Evolutionary conservation across 345 rosid species (phyloP).

Genomic region (Brassica nigra): DNA sequence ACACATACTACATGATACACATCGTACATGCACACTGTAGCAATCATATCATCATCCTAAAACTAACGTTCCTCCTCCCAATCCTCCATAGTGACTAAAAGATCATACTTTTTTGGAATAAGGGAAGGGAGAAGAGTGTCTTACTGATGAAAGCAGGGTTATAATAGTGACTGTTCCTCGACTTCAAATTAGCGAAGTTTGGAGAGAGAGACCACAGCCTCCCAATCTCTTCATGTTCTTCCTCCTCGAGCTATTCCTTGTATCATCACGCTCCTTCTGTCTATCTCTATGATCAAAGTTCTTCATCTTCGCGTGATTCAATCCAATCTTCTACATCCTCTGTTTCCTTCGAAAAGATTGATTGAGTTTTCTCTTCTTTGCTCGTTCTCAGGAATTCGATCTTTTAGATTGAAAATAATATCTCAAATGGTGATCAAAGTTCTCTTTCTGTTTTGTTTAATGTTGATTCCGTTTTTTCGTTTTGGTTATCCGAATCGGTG

Average conservation of each 20-base stretch:
- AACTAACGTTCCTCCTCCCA: not conserved
- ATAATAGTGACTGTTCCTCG: constrained; percentile 50
- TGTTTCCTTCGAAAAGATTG: no score
- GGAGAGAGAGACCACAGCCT: constrained; percentile 84
- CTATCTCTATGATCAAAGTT: not conserved
- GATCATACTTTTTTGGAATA: no score
- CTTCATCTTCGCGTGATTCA: not conserved
- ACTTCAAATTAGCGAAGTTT: constrained; percentile 70
- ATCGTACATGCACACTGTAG: not conserved
- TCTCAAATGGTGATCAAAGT: no score
- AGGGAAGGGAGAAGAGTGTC: not conserved
- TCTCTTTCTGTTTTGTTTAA: no score
- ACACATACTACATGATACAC: no score
- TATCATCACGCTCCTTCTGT: not conserved
- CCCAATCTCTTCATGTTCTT: constrained; percentile 76
- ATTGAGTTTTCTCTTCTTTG: no score
- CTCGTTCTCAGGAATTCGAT: no score
- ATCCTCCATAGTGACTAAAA: not conserved
- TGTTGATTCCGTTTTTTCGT: no score
- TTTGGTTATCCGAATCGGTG: no score
- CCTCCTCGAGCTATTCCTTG: constrained; percentile 24
- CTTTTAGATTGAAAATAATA: no score
- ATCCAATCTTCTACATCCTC: no score
- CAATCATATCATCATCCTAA: not conserved
- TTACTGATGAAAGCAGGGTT: constrained; percentile 75